Evolutionary conservation across 495 filamentous ascomycete species (phyloP), one percentile per base, ranked within the genome.

Genomic region (Tuber umbilicatum): DNA sequence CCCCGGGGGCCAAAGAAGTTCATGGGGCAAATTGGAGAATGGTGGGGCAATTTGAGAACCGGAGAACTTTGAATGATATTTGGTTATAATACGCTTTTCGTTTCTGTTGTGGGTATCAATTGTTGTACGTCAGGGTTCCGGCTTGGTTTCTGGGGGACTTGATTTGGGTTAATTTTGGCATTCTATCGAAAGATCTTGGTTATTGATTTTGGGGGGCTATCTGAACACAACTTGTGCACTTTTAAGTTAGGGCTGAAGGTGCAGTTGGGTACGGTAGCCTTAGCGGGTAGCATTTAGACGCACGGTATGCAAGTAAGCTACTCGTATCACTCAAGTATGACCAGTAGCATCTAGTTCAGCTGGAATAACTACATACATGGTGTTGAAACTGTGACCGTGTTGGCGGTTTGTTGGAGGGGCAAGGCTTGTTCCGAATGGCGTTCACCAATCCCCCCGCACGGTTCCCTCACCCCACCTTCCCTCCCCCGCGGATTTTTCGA

Each of bases 1-100:
- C 2, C 31, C 69, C 37, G 70, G 70, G n/a, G 19, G 5, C 55
- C 68, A n/a, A 78, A 70, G 68, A 78, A 70, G 27, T 14, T 37
- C 3, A 50, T 78, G 39, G 37, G 55, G 38, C 72, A 39, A 38
- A 68, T 37, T 12, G 43, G 68, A 5, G 67, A n/a, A 2, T 78
- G 74, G 75, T 78, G 76, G 71, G 76, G 72, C 5, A 71, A 74
- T 31, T 72, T 76, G 38, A 31, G 55, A 35, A 27, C 55, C 27
- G 55, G 5, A 14, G 55, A 64, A 0, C 55, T 64, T 17, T 64
- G 27, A 64, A 14, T 35, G 27, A 17, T 64, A 35, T 19, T 35
- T 35, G 27, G 55, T 64, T 35, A 35, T 31, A 5, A 31, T 64
- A 14, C 10, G 31, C 35, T 64, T 35, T 64, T 64, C 1, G 14